Evolutionary conservation across 345 rosid genomes (phyloP).

Genomic region (Odontarrhena argentea): DNA sequence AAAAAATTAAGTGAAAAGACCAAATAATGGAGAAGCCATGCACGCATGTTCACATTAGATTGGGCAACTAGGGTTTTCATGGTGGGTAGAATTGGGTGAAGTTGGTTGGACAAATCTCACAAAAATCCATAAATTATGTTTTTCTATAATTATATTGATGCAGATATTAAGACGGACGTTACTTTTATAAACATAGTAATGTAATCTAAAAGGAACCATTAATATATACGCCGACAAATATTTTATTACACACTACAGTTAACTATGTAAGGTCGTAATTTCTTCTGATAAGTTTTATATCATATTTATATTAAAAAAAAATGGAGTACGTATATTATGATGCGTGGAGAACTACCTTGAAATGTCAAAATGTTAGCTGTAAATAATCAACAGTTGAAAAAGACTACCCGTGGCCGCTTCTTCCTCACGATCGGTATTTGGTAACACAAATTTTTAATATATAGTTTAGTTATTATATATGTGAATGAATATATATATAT

Average conservation of each 20-base stretch:
- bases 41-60: conserved; percentile 44
- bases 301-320: background rate
- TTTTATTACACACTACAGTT: conserved; percentile 27
- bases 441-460: conserved; percentile 29
- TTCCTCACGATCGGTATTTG: conserved; percentile 50
- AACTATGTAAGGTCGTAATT: background rate
- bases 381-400: conserved; percentile 50
- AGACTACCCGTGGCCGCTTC: conserved; percentile 49
- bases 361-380: conserved; percentile 93
- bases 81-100: conserved; percentile 97
- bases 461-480: conserved; percentile 31
- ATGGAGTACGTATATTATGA: background rate
- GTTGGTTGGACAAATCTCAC: conserved; percentile 75
- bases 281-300: background rate
- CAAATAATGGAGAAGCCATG: conserved; percentile 30
- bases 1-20: background rate
- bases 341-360: conserved; percentile 27
- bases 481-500: conserved; percentile 28
- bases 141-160: conserved; percentile 30
- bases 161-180: conserved; percentile 34
- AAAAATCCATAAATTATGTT: conserved; percentile 31
- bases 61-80: conserved; percentile 45
- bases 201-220: conserved; percentile 55
- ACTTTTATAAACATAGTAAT: conserved; percentile 28
- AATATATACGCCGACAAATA: conserved; percentile 46